phyloP scores from a whole-genome alignment of 208 protist species.

The Kentomonas sorsogonicus region DNA sequence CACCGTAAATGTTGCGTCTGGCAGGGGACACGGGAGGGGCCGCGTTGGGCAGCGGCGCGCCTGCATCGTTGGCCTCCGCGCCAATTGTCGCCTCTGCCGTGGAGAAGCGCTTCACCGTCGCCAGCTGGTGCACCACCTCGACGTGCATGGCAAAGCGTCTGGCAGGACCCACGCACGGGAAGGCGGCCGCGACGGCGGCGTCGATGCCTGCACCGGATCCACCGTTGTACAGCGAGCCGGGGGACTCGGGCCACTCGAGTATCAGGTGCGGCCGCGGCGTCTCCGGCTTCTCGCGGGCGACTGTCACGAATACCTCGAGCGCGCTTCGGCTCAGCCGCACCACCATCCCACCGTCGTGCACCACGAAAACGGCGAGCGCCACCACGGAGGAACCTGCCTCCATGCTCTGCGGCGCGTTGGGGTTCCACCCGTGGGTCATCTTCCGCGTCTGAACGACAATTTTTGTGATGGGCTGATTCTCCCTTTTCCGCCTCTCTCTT shows the following conservation, averaged over 20 bases:
- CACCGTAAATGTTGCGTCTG: constrained; percentile 11
- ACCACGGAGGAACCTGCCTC: not conserved
- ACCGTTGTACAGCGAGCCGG: no score
- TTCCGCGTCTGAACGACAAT: constrained; percentile 36
- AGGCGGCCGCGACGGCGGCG: constrained; percentile 31
- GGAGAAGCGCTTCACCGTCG: constrained; percentile 25
- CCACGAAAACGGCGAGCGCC: constrained; percentile 41
- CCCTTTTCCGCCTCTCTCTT: not conserved
- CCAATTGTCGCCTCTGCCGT: constrained; percentile 31
- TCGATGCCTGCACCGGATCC: no score
- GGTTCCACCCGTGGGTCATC: constrained; percentile 25
- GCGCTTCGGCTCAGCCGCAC: constrained; percentile 44
- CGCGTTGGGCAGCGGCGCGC: constrained; percentile 4
- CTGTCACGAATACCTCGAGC: constrained; percentile 54
- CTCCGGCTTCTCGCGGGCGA: constrained; percentile 37
- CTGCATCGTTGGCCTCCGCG: constrained; percentile 5
- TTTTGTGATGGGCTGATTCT: constrained; percentile 44
- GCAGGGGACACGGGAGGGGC: not conserved
- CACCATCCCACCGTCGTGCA: constrained; percentile 57
- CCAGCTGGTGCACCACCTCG: constrained; percentile 30
- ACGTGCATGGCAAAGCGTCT: constrained; percentile 41
- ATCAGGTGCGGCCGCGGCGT: constrained; percentile 48
- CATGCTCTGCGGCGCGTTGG: constrained; percentile 6
- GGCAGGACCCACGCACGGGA: constrained; percentile 59
- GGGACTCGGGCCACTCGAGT: constrained; percentile 66